Base-by-base conservation (phyloP, 768 basidiomycete species). In the Myochromella boudieri region DNA sequence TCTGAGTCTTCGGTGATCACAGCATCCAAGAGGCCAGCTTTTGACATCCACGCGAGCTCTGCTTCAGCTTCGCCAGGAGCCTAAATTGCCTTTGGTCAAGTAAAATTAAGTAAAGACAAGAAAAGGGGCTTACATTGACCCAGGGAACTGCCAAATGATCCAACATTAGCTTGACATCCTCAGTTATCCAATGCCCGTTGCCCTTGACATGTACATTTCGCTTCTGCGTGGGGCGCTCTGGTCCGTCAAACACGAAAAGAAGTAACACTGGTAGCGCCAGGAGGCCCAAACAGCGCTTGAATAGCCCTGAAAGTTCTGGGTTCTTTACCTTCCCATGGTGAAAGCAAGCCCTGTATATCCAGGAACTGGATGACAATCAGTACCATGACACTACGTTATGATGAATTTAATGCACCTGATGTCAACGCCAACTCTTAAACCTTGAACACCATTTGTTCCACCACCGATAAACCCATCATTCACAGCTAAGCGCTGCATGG, bases 221-320 rank as follows among this genome's bases (percentile, higher is more conserved):
- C 39, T 53, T 53, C 10, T 3, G 12, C 4, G 26, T 38, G 0
- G 48, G 48, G n/a, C 32, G 37, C 27, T 15, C 27, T 14, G 18
- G 46, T 39, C 51, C 51, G 41, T 53, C 37, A 27, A 49, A 53
- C 5, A 49, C 41, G 36, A 49, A 53, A 2, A 53, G 34, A 5
- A 44, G 52, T 12, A 46, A 20, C 6, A 53, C 31, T 6, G 26
- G 52, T 9, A 49, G 26, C n/a, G 9, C 24, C 1, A 53, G 32
- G 15, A 53, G 25, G 5, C 44, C 22, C 11, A 39, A 31, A 32
- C 52, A 51, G 15, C 40, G 21, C 25, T n/a, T 31, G 27, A 51
- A 51, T 12, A 51, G 33, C 10, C 29, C 32, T 17, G 44, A 39
- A 20, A 51, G 39, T 15, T 51, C 50, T 1, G 44, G 44, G 18